Percentiles rank a stretch among this genome's conserved stretches.
phyloP scores from a whole-genome alignment of 805 yeast genomes.

The Saccharomycopsis javanensis region DNA sequence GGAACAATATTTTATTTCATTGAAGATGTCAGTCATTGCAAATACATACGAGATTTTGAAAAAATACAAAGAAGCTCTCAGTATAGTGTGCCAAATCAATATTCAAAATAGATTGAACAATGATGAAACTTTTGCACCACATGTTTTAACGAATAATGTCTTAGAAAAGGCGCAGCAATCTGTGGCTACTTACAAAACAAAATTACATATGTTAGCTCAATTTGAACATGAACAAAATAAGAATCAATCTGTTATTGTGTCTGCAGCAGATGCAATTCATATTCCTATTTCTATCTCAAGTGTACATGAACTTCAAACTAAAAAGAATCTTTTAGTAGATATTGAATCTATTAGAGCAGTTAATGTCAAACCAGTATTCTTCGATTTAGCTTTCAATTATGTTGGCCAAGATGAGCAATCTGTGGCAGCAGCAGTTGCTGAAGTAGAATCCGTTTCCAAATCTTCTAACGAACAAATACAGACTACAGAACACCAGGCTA shows the following conservation, averaged over 20 bases:
- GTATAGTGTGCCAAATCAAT: conserved; percentile 16
- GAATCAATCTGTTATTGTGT: conserved; percentile 24
- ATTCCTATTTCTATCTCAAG: conserved; percentile 22
- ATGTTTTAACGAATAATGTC: conserved; percentile 31
- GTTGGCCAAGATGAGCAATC: conserved; percentile 33
- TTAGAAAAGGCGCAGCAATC: conserved; percentile 23
- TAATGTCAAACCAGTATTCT: conserved; percentile 78
- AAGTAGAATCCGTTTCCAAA: conserved; percentile 10
- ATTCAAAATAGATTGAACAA: conserved; percentile 5
- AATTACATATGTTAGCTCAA: conserved; percentile 40
- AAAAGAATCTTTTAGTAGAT: conserved; percentile 21
- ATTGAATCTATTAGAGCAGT: conserved; percentile 42
- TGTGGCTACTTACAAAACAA: conserved; percentile 21
- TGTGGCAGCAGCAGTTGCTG: conserved; percentile 13
- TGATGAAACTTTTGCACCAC: background rate
- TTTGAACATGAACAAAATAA: conserved; percentile 28
- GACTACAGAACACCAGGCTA: conserved; percentile 6
- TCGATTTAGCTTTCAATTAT: conserved; percentile 83
- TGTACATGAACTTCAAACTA: conserved; percentile 22
- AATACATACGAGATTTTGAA: conserved; percentile 33
- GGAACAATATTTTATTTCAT: conserved; percentile 36
- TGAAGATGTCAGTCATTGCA: conserved; percentile 37
- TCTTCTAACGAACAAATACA: background rate
- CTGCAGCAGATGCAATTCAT: conserved; percentile 30
- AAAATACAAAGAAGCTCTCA: conserved; percentile 34